These are phyloP conservation scores for Yarrowia divulgata DNA, from an alignment of 805 yeast species.

Conservation along the genomic window DNA sequence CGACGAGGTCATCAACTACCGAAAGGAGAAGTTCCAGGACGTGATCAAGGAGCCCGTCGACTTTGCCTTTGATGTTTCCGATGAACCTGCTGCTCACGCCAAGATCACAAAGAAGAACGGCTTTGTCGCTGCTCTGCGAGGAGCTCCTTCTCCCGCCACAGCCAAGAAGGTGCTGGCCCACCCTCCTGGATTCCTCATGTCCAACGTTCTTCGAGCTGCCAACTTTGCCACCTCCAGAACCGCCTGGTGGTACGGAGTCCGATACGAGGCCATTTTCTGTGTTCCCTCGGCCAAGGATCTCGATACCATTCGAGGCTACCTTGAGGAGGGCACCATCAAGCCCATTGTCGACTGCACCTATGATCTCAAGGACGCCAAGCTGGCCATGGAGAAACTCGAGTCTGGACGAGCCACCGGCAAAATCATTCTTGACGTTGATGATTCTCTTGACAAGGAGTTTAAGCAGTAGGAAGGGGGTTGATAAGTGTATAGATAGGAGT, in stretches of 20 bases:
- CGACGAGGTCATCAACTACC: slow-evolving; percentile 44
- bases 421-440: slow-evolving; percentile 41
- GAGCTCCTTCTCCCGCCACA: slow-evolving; percentile 37
- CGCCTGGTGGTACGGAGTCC: slow-evolving; percentile 40
- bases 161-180: slow-evolving; percentile 17
- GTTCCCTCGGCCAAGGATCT: slow-evolving; percentile 22
- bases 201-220: slow-evolving; percentile 23
- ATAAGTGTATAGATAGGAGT: not conserved
- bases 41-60: slow-evolving; percentile 42
- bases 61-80: slow-evolving; percentile 43
- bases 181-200: slow-evolving; percentile 32
- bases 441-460: slow-evolving; percentile 21
- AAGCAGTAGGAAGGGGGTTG: not conserved
- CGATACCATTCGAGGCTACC: slow-evolving; percentile 32
- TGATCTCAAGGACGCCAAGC: slow-evolving; percentile 40
- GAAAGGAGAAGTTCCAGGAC: slow-evolving; percentile 41
- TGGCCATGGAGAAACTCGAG: slow-evolving; percentile 39
- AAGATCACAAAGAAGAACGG: slow-evolving; percentile 42
- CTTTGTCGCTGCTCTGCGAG: slow-evolving; percentile 41
- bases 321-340: slow-evolving; percentile 42
- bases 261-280: slow-evolving; percentile 39
- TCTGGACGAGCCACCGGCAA: slow-evolving; percentile 44
- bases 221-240: slow-evolving; percentile 12
- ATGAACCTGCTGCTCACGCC: slow-evolving; percentile 40
- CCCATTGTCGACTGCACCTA: slow-evolving; percentile 41